Conservation (phyloP, 164 flowering plant genomes). For the Cinnamomum micranthum region DNA sequence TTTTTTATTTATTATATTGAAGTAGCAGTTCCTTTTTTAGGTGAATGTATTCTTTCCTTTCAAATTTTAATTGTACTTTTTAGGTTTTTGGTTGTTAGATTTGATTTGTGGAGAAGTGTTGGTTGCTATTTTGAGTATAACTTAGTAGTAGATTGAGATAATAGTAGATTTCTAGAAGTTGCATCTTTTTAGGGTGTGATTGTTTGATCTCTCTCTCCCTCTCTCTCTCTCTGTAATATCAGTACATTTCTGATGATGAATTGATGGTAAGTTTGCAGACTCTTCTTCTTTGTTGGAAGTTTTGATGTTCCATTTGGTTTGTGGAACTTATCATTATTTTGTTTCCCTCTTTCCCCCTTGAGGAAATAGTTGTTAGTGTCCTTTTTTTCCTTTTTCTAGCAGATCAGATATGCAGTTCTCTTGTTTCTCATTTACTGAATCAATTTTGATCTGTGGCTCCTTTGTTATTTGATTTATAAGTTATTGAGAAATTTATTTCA, state of each 20-base stretch:
- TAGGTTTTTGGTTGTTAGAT: neutral
- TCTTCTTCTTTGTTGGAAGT: neutral
- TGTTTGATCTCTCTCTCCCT: no score
- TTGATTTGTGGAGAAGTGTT: neutral
- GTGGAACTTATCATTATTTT: neutral
- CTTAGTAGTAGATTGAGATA: neutral
- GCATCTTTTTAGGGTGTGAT: neutral
- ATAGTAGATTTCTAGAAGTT: neutral
- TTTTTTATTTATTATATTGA: neutral
- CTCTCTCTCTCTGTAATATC: no score
- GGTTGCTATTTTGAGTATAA: no score
- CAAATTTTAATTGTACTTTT: no score
- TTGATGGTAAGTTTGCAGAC: no score
- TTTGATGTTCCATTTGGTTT: neutral
- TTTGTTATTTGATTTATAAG: no score
- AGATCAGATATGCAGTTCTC: no score
- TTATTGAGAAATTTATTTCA: neutral
- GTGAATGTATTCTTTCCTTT: neutral
- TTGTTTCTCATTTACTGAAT: no score
- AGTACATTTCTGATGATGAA: no score
- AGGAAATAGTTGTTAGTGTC: neutral
- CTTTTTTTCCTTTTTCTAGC: neutral
- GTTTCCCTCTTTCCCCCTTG: neutral
- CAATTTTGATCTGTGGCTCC: neutral
- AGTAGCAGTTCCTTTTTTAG: neutral